These are phyloP conservation scores for Tricharina praecox DNA, from an alignment of 495 filamentous ascomycete species.

Conservation along the genomic window DNA sequence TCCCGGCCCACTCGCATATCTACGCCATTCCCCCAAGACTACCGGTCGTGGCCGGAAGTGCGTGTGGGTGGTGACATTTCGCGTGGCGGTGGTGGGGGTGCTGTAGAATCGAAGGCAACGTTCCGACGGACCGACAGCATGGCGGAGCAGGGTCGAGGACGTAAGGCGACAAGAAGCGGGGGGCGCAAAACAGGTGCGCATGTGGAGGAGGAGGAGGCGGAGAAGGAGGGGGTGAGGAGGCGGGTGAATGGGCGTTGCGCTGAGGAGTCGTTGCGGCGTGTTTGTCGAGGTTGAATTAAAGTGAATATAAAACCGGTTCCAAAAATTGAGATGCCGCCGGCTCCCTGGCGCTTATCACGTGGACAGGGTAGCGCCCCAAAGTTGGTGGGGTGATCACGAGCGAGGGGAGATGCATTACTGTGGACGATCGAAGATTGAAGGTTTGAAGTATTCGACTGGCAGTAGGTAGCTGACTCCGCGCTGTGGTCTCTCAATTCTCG, in stretches of 20 bases:
- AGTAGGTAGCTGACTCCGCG: too few relatives aligned
- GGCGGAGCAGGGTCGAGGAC: not conserved
- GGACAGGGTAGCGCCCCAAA: not conserved
- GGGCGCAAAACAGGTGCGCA: constrained; percentile 17
- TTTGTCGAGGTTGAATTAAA: not conserved
- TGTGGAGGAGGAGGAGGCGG: constrained; percentile 10
- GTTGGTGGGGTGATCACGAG: not conserved
- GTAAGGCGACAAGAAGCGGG: constrained; percentile 9
- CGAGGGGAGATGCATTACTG: too few relatives aligned
- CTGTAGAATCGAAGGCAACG: not conserved
- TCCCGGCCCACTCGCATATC: constrained; percentile 11
- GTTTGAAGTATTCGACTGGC: too few relatives aligned
- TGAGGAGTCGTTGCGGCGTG: too few relatives aligned
- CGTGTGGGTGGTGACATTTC: not conserved
- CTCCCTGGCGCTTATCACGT: not conserved
- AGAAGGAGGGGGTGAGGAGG: not conserved
- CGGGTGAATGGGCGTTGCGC: too few relatives aligned
- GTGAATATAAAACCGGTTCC: not conserved
- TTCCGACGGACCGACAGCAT: not conserved
- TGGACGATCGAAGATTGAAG: too few relatives aligned
- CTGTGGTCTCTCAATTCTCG: too few relatives aligned
- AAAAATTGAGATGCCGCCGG: not conserved
- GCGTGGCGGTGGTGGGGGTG: not conserved
- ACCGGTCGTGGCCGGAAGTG: not conserved
- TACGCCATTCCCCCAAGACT: constrained; percentile 9